Percentiles rank a stretch among this genome's conserved stretches.
Conservation (phyloP, 306 rosid genomes). For the Gastrolobium bilobum region DNA sequence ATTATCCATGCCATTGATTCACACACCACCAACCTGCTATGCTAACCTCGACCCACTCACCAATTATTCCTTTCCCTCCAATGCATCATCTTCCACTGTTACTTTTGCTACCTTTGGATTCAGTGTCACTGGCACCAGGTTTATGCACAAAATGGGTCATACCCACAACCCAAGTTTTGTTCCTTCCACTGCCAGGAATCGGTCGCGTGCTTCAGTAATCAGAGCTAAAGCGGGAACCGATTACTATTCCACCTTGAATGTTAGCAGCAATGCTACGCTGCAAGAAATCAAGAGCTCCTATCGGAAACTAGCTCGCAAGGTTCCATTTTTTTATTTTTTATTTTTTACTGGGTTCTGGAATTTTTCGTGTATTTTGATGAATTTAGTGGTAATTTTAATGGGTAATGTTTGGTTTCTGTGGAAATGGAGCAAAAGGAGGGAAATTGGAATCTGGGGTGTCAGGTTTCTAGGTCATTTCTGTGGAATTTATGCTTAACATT, state of each 20-base stretch:
- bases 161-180: slow-evolving; percentile 45
- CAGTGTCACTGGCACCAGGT: slow-evolving; percentile 52
- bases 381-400: slow-evolving; percentile 24
- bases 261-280: slow-evolving; percentile 68
- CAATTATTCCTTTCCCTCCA: slow-evolving; percentile 41
- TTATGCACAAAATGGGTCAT: slow-evolving; percentile 35
- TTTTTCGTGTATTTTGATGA: not conserved
- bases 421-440: slow-evolving; percentile 34
- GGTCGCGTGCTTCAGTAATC: slow-evolving; percentile 42
- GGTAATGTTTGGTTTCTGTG: slow-evolving; percentile 44
- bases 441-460: slow-evolving; percentile 25
- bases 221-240: slow-evolving; percentile 67
- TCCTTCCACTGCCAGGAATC: slow-evolving; percentile 45
- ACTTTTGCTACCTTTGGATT: slow-evolving; percentile 40
- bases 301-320: slow-evolving; percentile 92
- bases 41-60: slow-evolving; percentile 44
- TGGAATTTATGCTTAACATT: not conserved
- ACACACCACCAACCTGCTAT: slow-evolving; percentile 36
- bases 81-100: slow-evolving; percentile 44
- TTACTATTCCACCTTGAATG: slow-evolving; percentile 75
- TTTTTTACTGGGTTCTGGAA: not conserved
- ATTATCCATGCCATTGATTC: slow-evolving; percentile 46
- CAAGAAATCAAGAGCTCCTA: slow-evolving; percentile 84
- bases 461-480: slow-evolving; percentile 5
- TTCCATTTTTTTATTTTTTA: slow-evolving; percentile 24